phyloP scores from a whole-genome alignment of 495 filamentous ascomycete genomes.

The Aspergillus nidulans region DNA sequence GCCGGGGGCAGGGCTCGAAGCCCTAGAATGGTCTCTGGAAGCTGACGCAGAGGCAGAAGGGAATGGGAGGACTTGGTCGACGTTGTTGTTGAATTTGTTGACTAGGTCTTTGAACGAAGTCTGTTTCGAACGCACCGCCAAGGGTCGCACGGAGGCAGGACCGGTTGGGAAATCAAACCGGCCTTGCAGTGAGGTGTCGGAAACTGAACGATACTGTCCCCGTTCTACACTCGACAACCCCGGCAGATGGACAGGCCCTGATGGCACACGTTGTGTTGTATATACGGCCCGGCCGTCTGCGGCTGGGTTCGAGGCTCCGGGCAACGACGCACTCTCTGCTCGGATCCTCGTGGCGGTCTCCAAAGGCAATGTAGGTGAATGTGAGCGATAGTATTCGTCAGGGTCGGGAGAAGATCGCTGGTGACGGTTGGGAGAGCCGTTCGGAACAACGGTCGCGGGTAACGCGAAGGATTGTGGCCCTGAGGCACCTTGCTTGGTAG shows the following conservation, averaged over 20 bases:
- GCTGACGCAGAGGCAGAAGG: conserved; percentile 31
- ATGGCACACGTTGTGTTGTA: conserved; percentile 23
- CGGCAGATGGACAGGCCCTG: conserved; percentile 26
- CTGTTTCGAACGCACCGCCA: conserved; percentile 34
- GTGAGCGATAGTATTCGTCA: conserved; percentile 49
- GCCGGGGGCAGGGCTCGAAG: conserved; percentile 22
- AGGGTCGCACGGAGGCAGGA: conserved; percentile 15
- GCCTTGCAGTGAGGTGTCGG: conserved; percentile 28
- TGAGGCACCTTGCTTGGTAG: conserved; percentile 21
- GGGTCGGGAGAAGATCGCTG: conserved; percentile 45
- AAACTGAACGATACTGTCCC: conserved; percentile 31
- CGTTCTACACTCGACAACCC: conserved; percentile 23
- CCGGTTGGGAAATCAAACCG: conserved; percentile 20
- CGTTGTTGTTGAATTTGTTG: conserved; percentile 56
- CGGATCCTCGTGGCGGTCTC: conserved; percentile 22
- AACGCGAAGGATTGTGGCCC: conserved; percentile 19
- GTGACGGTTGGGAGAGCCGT: conserved; percentile 23
- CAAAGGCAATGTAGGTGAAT: conserved; percentile 20
- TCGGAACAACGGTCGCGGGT: conserved; percentile 21
- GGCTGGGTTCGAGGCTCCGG: conserved; percentile 22
- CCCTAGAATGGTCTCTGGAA: conserved; percentile 27
- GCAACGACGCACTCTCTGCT: conserved; percentile 24
- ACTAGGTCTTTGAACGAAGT: conserved; percentile 58
- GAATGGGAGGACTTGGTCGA: conserved; percentile 50
- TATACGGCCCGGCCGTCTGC: conserved; percentile 14